Evolutionary conservation across 805 yeast species (phyloP), one percentile per base, ranked within the genome.

Genomic region (Saturnispora saitoi): DNA sequence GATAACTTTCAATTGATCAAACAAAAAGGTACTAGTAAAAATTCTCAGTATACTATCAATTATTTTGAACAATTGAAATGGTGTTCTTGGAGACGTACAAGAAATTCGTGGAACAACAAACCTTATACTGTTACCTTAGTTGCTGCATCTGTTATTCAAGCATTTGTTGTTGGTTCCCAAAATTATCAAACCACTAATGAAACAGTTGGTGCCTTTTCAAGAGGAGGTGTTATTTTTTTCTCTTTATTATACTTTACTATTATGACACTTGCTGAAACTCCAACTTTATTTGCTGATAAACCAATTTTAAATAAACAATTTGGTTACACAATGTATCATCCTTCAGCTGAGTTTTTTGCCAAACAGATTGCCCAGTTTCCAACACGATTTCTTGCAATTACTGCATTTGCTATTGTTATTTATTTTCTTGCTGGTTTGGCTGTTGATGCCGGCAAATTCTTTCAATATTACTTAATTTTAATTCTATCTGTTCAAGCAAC

Each of bases 281-380:
- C 81, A 58, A 63, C 76, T 11, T 67, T 78, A 47, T 81, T 78
- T 57, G 77, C 77, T 51, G 75, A 75, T 47, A 77, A 83, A 66
- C 77, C 81, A 17, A 78, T 81, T 56, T 70, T 80, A 50, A 79
- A 75, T 54, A 81, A 80, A 60, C 88, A 81, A 56, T 73, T 75
- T 55, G 71, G 80, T 22, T 81, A 77, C 55, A 78, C 84, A 12
- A 67, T 81, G 66, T 80, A 77, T 60, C 77, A 81, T 53, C 77
- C 80, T n/a, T 74, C 86, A 20, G 83, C 85, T 29, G 86, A 81
- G 63, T 76, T 81, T 8, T 54, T 81, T 40, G 78, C 81, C 14
- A 71, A 72, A 49, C 73, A 76, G 54, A 58, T 81, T 36, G 73
- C 80, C 36, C 81, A 77, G 58, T 61, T 80, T 48, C 86, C 86